These are phyloP conservation scores for Inga leiocalycina DNA, from an alignment of 306 rosid genomes.

Conservation along the genomic window DNA sequence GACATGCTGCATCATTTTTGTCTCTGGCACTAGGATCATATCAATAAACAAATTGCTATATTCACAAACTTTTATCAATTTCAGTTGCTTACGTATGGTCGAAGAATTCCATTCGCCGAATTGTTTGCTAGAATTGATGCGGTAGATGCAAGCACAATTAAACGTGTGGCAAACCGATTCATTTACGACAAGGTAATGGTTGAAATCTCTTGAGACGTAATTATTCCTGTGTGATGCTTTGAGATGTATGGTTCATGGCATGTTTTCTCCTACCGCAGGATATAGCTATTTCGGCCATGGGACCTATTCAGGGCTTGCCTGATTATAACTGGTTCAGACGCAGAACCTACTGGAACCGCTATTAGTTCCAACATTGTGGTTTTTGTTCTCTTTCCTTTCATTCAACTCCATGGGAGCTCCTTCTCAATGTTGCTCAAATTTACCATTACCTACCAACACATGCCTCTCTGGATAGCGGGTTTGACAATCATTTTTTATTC, in stretches of 20 bases:
- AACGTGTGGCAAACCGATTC: constrained; percentile 93
- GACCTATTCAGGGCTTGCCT: constrained; percentile 79
- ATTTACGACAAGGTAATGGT: constrained; percentile 81
- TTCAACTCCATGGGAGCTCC: constrained; percentile 38
- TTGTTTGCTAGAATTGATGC: constrained; percentile 95
- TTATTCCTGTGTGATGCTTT: neutral
- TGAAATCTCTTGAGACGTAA: neutral
- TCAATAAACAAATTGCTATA: neutral
- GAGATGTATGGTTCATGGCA: neutral
- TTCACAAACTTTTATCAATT: neutral
- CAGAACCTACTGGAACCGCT: constrained; percentile 98
- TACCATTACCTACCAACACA: constrained; percentile 9
- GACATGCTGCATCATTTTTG: neutral
- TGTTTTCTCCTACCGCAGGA: constrained; percentile 54
- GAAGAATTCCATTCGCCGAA: constrained; percentile 92
- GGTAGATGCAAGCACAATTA: constrained; percentile 84
- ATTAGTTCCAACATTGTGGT: constrained; percentile 47
- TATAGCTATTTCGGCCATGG: constrained; percentile 88
- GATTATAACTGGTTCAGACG: constrained; percentile 99
- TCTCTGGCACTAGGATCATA: neutral
- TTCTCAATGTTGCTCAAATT: constrained; percentile 34
- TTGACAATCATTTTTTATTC: constrained; percentile 46
- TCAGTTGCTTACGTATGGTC: constrained; percentile 87
- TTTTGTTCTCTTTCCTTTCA: constrained; percentile 32
- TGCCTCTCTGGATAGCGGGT: constrained; percentile 48